These are phyloP conservation scores for Dothistroma septosporum DNA, from an alignment of 2,329 filamentous ascomycete genomes.

Conservation along the genomic window DNA sequence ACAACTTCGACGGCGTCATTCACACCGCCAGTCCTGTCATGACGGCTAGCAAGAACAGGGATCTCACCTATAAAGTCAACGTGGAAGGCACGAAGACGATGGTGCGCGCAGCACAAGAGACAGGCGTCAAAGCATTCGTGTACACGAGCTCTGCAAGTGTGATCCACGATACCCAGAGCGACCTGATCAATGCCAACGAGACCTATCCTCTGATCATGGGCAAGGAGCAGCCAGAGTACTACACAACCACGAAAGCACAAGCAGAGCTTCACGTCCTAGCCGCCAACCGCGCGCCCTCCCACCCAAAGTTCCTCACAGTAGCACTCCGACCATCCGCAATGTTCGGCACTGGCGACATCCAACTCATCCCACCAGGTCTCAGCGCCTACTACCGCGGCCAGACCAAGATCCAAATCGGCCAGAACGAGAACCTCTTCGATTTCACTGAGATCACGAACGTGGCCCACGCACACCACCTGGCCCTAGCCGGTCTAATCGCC, in stretches of 20 bases:
- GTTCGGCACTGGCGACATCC: constrained; percentile 49
- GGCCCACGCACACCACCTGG: constrained; percentile 50
- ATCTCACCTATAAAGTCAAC: constrained; percentile 49
- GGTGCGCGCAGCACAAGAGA: constrained; percentile 45
- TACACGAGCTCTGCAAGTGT: constrained; percentile 52
- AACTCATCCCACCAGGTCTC: constrained; percentile 44
- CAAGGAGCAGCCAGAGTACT: constrained; percentile 48
- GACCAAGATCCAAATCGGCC: constrained; percentile 49
- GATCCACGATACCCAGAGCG: constrained; percentile 42
- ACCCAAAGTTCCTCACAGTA: constrained; percentile 46
- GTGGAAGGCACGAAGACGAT: constrained; percentile 49
- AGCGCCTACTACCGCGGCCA: constrained; percentile 46
- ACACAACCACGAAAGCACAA: constrained; percentile 49
- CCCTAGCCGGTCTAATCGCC: constrained; percentile 47
- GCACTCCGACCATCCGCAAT: constrained; percentile 50
- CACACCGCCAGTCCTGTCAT: constrained; percentile 49
- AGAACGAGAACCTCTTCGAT: constrained; percentile 52
- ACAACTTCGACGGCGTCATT: constrained; percentile 47
- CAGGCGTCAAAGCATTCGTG: constrained; percentile 50
- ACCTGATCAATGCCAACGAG: constrained; percentile 50
- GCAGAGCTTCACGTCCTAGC: constrained; percentile 48
- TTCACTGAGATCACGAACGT: constrained; percentile 53
- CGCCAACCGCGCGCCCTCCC: constrained; percentile 42
- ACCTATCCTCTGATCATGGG: constrained; percentile 45
- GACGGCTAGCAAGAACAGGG: constrained; percentile 33